Conservation (phyloP, 2,329 filamentous ascomycete genomes). For the Cladosporium phlei region DNA sequence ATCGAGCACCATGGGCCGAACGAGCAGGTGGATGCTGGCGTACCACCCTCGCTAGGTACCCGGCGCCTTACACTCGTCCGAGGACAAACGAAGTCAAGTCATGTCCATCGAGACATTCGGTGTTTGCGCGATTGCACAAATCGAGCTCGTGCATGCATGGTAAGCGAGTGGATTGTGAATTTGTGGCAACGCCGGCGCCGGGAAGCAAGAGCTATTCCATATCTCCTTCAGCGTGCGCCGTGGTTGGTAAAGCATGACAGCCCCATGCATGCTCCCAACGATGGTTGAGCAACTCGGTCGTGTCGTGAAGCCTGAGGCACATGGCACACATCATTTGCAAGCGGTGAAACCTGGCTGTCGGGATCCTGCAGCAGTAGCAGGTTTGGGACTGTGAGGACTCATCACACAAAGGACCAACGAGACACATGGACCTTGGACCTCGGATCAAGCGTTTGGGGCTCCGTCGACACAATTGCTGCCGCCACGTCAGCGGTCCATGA, state of each 20-base stretch:
- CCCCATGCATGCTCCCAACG: conserved; percentile 1
- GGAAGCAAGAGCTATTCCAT: too few species aligned
- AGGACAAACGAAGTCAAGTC: too few species aligned
- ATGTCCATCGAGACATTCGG: too few species aligned
- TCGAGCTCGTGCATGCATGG: not conserved
- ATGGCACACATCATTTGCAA: conserved; percentile 3
- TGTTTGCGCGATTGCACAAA: not conserved
- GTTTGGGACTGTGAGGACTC: not conserved
- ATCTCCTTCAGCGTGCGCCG: too few species aligned
- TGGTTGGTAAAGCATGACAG: not conserved
- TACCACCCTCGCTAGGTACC: conserved; percentile 1
- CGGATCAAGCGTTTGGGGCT: conserved; percentile 6
- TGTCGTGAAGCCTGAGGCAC: conserved; percentile 11
- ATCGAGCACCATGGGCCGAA: too few species aligned
- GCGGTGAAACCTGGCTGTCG: conserved; percentile 10
- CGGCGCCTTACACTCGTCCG: too few species aligned
- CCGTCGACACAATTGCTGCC: not conserved
- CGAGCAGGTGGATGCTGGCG: not conserved
- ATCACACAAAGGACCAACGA: not conserved
- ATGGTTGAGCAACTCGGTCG: not conserved
- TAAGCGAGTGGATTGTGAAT: too few species aligned
- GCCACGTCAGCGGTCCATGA: conserved; percentile 5
- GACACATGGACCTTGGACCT: conserved; percentile 1
- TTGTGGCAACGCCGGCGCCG: too few species aligned
- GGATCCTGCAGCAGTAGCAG: conserved; percentile 1